Percentiles rank a stretch among this genome's conserved stretches.
Evolutionary conservation across 257 asterid species (phyloP).

Genomic region (Solanum pinnatisectum): DNA sequence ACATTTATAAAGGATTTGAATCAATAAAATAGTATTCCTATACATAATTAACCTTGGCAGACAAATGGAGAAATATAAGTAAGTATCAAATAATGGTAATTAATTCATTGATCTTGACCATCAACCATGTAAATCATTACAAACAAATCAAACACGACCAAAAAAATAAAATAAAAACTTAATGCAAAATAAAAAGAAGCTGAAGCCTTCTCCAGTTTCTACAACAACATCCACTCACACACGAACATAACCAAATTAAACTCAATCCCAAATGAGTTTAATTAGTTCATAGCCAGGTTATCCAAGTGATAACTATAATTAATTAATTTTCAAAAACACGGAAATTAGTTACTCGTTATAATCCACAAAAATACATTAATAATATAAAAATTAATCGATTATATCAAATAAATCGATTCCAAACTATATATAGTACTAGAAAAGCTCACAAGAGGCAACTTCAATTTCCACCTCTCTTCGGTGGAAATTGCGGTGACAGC

Average conservation of each 20-base stretch:
- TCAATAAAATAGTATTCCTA: neutral
- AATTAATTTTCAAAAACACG: neutral
- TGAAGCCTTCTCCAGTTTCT: neutral
- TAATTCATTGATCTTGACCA: neutral
- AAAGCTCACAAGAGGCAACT: neutral
- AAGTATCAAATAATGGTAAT: neutral
- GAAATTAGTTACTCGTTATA: neutral
- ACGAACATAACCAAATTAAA: neutral
- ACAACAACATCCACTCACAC: neutral
- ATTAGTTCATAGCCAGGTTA: neutral
- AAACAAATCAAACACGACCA: neutral
- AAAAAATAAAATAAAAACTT: neutral
- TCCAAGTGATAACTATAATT: neutral
- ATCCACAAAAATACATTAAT: neutral
- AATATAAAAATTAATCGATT: neutral
- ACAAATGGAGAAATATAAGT: neutral
- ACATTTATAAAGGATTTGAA: neutral
- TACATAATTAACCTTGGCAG: neutral
- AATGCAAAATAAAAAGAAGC: neutral
- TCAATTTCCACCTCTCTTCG: slow-evolving; percentile 45
- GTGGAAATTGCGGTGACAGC: slow-evolving; percentile 85
- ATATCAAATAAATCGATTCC: neutral
- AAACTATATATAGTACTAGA: neutral
- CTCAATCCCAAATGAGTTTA: neutral
- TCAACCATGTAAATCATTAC: neutral